phyloP scores from a whole-genome alignment of 495 filamentous ascomycete genomes.

The Hyphodiscus hymeniophilus region DNA sequence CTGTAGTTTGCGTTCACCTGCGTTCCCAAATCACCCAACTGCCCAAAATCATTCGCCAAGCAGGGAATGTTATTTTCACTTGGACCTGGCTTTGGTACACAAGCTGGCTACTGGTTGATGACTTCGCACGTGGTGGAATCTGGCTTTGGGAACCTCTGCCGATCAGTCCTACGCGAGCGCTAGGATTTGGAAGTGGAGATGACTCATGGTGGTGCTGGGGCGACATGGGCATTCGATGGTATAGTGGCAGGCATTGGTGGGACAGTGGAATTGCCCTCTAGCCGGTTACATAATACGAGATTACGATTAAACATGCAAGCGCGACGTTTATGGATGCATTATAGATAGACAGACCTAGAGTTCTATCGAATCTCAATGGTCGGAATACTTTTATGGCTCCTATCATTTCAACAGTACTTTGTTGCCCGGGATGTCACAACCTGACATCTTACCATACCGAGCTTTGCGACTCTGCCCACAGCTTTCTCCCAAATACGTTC shows the following conservation, averaged over 20 bases:
- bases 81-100: conserved; percentile 52
- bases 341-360: no score
- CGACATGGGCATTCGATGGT: conserved; percentile 39
- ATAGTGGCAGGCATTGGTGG: conserved; percentile 53
- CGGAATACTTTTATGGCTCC: no score
- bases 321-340: no score
- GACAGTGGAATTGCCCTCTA: conserved; percentile 38
- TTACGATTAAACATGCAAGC: no score
- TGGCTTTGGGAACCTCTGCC: conserved; percentile 68
- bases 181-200: conserved; percentile 39
- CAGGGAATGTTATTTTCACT: conserved; percentile 45
- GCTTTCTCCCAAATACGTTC: not conserved
- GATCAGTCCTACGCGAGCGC: conserved; percentile 44
- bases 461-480: conserved; percentile 1
- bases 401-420: no score
- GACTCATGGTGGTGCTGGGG: conserved; percentile 46
- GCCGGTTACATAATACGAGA: no score
- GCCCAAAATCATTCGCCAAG: conserved; percentile 32
- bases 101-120: conserved; percentile 44
- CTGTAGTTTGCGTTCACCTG: conserved; percentile 5
- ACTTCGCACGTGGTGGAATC: conserved; percentile 51
- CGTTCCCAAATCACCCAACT: conserved; percentile 19
- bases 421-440: no score
- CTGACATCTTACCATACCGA: no score
- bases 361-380: no score